A percentile compares a stretch with the other conserved stretches of the same genome.
These are phyloP conservation scores for Coemansia sp. DNA, from an alignment of 192 early-diverging fungal species.

Conservation along the genomic window DNA sequence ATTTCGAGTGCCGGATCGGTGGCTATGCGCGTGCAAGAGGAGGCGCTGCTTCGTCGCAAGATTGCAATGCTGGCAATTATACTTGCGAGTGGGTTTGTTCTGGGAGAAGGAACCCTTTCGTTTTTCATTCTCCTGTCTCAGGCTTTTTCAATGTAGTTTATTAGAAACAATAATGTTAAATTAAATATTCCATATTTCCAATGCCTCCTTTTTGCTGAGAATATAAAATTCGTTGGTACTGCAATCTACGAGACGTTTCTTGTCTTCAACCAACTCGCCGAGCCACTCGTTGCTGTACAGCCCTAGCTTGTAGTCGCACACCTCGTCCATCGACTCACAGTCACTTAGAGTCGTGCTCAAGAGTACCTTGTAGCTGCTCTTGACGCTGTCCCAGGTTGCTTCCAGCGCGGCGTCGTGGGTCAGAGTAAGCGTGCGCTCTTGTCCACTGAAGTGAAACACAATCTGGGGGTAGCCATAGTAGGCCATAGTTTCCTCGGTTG, in stretches of 20 bases:
- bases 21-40: not conserved
- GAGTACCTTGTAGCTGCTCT: too few relatives aligned
- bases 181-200: not conserved
- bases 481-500: too few relatives aligned
- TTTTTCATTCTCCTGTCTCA: constrained; percentile 55
- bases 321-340: too few relatives aligned
- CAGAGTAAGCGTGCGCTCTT: not conserved
- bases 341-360: too few relatives aligned
- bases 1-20: not conserved
- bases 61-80: constrained; percentile 63
- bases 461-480: not conserved
- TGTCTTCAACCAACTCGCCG: too few relatives aligned
- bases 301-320: too few relatives aligned
- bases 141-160: constrained; percentile 26
- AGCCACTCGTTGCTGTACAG: too few relatives aligned
- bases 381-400: not conserved
- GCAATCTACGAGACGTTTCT: too few relatives aligned
- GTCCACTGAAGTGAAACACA: not conserved
- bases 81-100: constrained; percentile 70
- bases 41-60: constrained; percentile 24
- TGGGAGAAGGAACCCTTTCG: constrained; percentile 72
- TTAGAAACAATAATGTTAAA: not conserved
- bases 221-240: too few relatives aligned
- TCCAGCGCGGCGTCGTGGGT: too few relatives aligned
- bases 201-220: too few relatives aligned